These are phyloP conservation scores for Echinosophora koreensis DNA, from an alignment of 306 rosid genomes.

Conservation along the genomic window DNA sequence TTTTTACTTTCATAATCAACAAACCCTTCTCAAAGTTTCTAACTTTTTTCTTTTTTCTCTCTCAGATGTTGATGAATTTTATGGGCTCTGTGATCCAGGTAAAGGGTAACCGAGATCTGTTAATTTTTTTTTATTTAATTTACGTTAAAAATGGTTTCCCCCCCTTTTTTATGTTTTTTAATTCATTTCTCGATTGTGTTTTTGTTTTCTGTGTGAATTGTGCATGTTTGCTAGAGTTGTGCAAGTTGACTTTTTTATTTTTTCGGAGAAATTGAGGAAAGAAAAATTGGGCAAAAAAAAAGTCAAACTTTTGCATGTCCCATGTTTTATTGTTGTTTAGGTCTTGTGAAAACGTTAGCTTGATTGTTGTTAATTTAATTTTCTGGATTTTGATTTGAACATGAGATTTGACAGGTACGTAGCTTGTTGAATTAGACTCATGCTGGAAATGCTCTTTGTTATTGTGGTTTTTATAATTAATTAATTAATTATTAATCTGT, in stretches of 20 bases:
- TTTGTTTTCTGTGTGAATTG: conserved; percentile 38
- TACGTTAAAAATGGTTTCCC: background rate
- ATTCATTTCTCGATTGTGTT: background rate
- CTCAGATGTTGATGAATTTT: conserved; percentile 93
- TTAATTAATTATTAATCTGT: background rate
- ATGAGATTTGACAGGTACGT: background rate
- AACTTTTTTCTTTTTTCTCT: conserved; percentile 27
- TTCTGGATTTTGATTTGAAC: too few relatives aligned
- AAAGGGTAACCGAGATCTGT: conserved; percentile 51
- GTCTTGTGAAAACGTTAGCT: background rate
- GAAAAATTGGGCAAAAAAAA: background rate
- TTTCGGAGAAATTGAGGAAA: background rate
- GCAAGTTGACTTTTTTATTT: conserved; percentile 26
- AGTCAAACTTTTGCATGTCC: conserved; percentile 46
- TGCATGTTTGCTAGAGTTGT: conserved; percentile 27
- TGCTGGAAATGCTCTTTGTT: too few relatives aligned
- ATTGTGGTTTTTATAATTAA: background rate
- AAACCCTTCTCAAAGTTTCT: conserved; percentile 23
- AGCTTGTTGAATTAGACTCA: conserved; percentile 10
- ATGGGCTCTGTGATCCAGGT: conserved; percentile 96
- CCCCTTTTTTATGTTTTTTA: background rate
- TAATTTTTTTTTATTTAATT: background rate
- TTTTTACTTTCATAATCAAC: too few relatives aligned
- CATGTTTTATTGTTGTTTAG: conserved; percentile 10
- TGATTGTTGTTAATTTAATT: too few relatives aligned